Percentiles rank a stretch among this genome's conserved stretches.
Conservation (phyloP, 352 stramenopile species). For the Phytophthora rubi region DNA sequence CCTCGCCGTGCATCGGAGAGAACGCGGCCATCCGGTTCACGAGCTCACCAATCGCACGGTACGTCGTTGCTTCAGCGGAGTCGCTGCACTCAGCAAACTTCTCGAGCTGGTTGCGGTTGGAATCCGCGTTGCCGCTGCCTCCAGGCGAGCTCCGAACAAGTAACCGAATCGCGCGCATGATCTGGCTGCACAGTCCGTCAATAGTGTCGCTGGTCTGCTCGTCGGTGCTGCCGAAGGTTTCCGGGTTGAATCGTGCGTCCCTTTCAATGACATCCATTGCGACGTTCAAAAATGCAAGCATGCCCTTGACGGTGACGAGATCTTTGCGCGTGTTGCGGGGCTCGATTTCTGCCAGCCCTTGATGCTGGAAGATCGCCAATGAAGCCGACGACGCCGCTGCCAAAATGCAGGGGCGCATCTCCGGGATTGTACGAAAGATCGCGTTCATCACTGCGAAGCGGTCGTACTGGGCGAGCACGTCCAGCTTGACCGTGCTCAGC, state of each 20-base stretch:
- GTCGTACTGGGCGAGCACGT: slow-evolving; percentile 67
- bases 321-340: slow-evolving; percentile 18
- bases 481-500: slow-evolving; percentile 57
- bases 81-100: slow-evolving; percentile 70
- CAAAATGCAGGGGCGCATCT: slow-evolving; percentile 44
- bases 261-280: slow-evolving; percentile 52
- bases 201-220: slow-evolving; percentile 48
- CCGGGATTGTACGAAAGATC: slow-evolving; percentile 53
- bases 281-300: slow-evolving; percentile 58
- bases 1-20: slow-evolving; percentile 66
- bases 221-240: slow-evolving; percentile 46
- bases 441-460: slow-evolving; percentile 63
- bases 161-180: slow-evolving; percentile 58
- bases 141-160: slow-evolving; percentile 65
- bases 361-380: slow-evolving; percentile 76
- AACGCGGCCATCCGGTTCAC: slow-evolving; percentile 66
- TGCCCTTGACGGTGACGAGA: slow-evolving; percentile 68
- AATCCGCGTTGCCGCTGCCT: slow-evolving; percentile 40
- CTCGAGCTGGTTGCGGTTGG: slow-evolving; percentile 68
- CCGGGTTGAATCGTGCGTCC: slow-evolving; percentile 42
- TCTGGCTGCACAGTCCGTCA: slow-evolving; percentile 44
- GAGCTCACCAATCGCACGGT: slow-evolving; percentile 63
- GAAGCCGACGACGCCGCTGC: slow-evolving; percentile 43
- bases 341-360: slow-evolving; percentile 36
- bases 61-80: slow-evolving; percentile 70